Evolutionary conservation across 2,329 filamentous ascomycete species (phyloP), one percentile per base, ranked within the genome.

Genomic region (Colletotrichum australisinense): DNA sequence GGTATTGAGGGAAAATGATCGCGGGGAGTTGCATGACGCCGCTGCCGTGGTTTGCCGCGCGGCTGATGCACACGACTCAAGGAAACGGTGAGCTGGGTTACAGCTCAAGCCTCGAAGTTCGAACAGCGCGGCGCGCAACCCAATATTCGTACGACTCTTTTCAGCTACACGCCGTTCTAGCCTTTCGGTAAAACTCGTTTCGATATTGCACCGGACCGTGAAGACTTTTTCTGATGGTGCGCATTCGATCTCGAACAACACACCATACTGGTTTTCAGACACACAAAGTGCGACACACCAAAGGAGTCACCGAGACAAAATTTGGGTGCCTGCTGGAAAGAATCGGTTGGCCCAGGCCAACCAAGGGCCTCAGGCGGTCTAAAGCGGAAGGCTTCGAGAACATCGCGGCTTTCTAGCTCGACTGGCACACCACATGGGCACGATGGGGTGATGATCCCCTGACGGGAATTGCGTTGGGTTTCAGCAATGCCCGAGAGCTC

Each of bases 311-410:
- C 70, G 67, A 70, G 70, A 70, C 67, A 70, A 65, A 42, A 26
- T 38, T 38, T 52, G 49, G 28, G 28, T 56, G 56, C 35, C 67
- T 65, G 24, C 19, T 73, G 67, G 60, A 19, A n/a, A 62, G 12
- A 56, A 52, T 57, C 70, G 55, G 67, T 56, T 49, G 55, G 42
- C 52, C 42, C 56, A 62, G 59, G 35, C 66, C 55, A 56, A 72
- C 49, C 46, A 53, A 38, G 28, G 55, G 58, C 66, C 59, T 70
- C 67, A 56, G 57, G 60, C 60, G 55, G 24, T 70, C 67, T n/a
- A 57, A 70, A 72, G 52, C 42, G 70, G 70, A 24, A 73, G 59
- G 53, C 60, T 73, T 73, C 70, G 67, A 73, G 67, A 73, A 73
- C 46, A 69, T 69, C 42, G 53, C 57, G 49, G 38, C 19, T 49